These are phyloP conservation scores for Penicillium lividum DNA, from an alignment of 495 filamentous ascomycete species.

Conservation along the genomic window DNA sequence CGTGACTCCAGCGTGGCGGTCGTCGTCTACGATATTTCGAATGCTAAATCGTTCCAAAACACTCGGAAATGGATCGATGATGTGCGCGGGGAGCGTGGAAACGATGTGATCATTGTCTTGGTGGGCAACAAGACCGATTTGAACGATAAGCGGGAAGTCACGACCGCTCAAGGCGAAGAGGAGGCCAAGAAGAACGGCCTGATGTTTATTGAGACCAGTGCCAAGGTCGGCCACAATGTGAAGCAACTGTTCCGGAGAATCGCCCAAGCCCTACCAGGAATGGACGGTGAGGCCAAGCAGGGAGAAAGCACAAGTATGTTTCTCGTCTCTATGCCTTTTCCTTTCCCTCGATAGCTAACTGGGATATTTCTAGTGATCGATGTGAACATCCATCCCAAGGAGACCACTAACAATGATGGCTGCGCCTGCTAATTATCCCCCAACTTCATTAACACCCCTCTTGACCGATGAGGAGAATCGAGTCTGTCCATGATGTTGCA, in stretches of 20 bases:
- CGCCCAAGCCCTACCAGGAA: conserved; percentile 94
- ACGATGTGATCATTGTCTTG: conserved; percentile 97
- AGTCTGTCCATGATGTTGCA: conserved; percentile 44
- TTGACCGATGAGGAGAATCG: conserved; percentile 37
- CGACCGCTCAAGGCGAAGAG: conserved; percentile 90
- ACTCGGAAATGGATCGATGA: conserved; percentile 99
- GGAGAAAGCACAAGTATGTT: conserved; percentile 63
- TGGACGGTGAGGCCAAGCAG: conserved; percentile 79
- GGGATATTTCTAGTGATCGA: conserved; percentile 71
- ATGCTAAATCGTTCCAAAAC: conserved; percentile 93
- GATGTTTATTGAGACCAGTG: conserved; percentile 98
- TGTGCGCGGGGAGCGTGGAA: conserved; percentile 91
- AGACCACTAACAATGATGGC: conserved; percentile 71
- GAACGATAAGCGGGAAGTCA: conserved; percentile 96
- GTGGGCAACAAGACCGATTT: conserved; percentile 99
- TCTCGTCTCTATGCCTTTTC: neutral
- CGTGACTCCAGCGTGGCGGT: conserved; percentile 96
- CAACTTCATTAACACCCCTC: conserved; percentile 14
- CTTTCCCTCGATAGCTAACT: conserved; percentile 17
- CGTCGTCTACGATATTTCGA: conserved; percentile 98
- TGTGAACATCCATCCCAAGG: conserved; percentile 81
- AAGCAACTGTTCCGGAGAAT: conserved; percentile 96
- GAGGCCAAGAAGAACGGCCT: conserved; percentile 96
- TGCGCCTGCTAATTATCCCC: conserved; percentile 67
- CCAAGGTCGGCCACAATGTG: conserved; percentile 97